Evolutionary conservation across 78 protist species (phyloP).

Genomic region (Dictyostelium brefeldianum): DNA sequence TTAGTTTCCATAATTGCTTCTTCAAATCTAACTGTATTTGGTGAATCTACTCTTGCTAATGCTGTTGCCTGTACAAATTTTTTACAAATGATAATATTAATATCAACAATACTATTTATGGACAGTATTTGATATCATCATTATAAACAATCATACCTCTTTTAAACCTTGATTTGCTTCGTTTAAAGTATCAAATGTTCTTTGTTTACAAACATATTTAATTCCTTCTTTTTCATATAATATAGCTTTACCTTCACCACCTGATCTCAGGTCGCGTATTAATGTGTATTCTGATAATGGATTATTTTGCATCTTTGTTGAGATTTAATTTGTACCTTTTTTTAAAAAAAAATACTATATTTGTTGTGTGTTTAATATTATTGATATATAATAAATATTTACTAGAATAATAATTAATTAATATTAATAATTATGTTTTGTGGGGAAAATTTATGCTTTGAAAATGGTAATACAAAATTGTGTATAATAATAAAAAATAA

Average conservation of each 20-base stretch:
- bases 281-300: constrained; percentile 31
- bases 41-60: constrained; percentile 28
- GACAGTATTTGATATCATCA: too few relatives aligned
- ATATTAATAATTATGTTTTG: too few relatives aligned
- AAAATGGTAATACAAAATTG: too few relatives aligned
- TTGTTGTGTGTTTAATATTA: too few relatives aligned
- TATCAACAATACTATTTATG: not conserved
- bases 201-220: constrained; percentile 70
- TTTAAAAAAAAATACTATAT: not conserved
- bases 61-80: constrained; percentile 76
- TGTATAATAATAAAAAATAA: too few relatives aligned
- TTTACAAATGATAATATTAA: too few relatives aligned
- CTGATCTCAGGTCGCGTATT: constrained; percentile 48
- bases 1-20: constrained; percentile 23
- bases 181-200: constrained; percentile 31
- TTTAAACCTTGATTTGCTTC: constrained; percentile 74
- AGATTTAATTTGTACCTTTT: not conserved
- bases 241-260: constrained; percentile 80
- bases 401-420: too few relatives aligned
- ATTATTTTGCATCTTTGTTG: not conserved
- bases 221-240: constrained; percentile 38
- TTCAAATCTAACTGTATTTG: constrained; percentile 67
- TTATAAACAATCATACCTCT: constrained; percentile 25
- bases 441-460: too few relatives aligned
- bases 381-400: too few relatives aligned